Evolutionary conservation across 2,329 filamentous ascomycete species (phyloP).

Genomic region (Metarhizium sp.): DNA sequence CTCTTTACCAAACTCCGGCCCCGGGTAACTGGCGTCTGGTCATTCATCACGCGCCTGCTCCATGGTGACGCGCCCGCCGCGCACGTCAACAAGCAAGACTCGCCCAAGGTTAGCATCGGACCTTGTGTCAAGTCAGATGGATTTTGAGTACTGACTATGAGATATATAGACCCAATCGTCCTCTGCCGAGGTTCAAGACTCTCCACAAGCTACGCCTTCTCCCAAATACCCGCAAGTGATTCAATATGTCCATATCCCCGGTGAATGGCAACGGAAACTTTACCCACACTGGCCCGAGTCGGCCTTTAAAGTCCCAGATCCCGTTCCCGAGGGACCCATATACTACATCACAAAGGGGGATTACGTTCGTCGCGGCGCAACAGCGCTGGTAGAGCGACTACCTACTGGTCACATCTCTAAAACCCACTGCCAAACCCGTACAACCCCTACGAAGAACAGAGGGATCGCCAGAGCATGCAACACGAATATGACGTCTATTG

Average conservation of each 20-base stretch:
- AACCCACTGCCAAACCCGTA: constrained; percentile 9
- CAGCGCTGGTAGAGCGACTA: constrained; percentile 8
- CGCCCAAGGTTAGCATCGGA: not conserved
- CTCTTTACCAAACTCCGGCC: not conserved
- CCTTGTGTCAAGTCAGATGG: not conserved
- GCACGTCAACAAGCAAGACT: not conserved
- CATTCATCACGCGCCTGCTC: not conserved
- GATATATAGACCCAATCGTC: not conserved
- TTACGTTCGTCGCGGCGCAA: constrained; percentile 6
- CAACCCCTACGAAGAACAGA: constrained; percentile 1
- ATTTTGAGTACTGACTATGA: not conserved
- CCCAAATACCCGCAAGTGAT: not conserved
- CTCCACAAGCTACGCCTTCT: not conserved
- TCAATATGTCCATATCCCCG: constrained; percentile 5
- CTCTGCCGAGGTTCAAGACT: not conserved
- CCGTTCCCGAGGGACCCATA: constrained; percentile 6
- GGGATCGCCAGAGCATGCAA: constrained; percentile 6
- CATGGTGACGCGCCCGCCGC: not conserved
- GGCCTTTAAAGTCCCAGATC: constrained; percentile 5
- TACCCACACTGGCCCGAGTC: constrained; percentile 8
- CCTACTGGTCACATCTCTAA: constrained; percentile 8
- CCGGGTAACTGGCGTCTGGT: not conserved
- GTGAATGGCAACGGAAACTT: constrained; percentile 7
- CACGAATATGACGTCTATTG: constrained; percentile 8
- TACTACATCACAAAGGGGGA: constrained; percentile 10